Percentiles rank a stretch among this genome's conserved stretches.
Conservation (phyloP, 352 stramenopile species). For the Pythium utonaiense region DNA sequence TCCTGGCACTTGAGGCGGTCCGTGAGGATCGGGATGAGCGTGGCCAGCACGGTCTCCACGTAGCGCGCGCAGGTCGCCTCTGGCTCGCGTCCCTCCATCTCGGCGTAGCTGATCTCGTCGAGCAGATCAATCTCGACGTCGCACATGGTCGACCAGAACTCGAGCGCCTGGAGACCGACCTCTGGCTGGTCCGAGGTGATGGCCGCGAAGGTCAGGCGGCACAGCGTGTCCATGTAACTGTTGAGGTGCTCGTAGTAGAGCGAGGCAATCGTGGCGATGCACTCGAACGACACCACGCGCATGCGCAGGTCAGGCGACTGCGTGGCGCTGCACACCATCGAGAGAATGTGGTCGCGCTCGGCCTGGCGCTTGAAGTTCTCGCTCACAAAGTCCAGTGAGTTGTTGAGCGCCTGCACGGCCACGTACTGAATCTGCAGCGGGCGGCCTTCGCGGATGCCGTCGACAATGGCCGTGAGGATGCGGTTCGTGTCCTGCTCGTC, state of each 20-base stretch:
- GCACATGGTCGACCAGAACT: constrained; percentile 98
- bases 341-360: constrained; percentile 96
- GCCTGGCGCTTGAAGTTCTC: constrained; percentile 96
- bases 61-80: constrained; percentile 85
- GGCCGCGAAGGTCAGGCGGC: constrained; percentile 92
- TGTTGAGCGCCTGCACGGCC: constrained; percentile 90
- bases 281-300: constrained; percentile 93
- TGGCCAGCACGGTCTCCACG: constrained; percentile 80
- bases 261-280: constrained; percentile 91
- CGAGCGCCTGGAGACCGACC: constrained; percentile 94
- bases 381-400: constrained; percentile 94
- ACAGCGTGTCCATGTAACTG: constrained; percentile 96
- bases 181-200: constrained; percentile 91
- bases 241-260: constrained; percentile 97
- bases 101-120: constrained; percentile 88
- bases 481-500: constrained; percentile 90
- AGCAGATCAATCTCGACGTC: constrained; percentile 94
- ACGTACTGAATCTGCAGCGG: constrained; percentile 89
- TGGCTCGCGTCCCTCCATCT: constrained; percentile 46
- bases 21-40: constrained; percentile 91
- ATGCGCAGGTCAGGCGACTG: constrained; percentile 85
- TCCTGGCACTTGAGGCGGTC: constrained; percentile 95
- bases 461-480: constrained; percentile 96
- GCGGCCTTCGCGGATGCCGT: constrained; percentile 90
- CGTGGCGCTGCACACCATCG: constrained; percentile 95